Conservation (phyloP, 176 grass and related monocot genomes). For the Carex cristatella region DNA sequence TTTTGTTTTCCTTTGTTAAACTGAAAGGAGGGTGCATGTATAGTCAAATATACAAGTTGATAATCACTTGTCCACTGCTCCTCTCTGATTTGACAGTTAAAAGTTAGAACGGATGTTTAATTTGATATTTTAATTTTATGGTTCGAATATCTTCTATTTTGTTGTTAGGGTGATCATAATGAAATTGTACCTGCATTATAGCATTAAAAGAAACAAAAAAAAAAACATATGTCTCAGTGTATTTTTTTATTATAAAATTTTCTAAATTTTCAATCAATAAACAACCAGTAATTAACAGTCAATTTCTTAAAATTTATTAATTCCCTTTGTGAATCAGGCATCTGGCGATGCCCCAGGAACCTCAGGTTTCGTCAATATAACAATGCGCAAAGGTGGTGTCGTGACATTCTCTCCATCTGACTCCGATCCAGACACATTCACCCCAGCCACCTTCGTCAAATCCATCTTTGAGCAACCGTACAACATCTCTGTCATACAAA, state of each 20-base stretch:
- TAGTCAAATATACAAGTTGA: background rate
- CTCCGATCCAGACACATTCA: background rate
- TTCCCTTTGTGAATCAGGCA: constrained; percentile 16
- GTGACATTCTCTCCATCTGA: constrained; percentile 17
- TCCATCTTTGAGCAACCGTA: constrained; percentile 33
- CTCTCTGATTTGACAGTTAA: background rate
- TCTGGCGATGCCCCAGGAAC: constrained; percentile 25
- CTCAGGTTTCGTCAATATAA: constrained; percentile 35
- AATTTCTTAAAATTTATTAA: background rate
- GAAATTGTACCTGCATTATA: background rate
- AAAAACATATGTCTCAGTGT: background rate
- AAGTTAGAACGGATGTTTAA: background rate
- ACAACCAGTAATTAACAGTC: background rate
- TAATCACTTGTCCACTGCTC: background rate
- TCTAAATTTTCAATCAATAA: background rate
- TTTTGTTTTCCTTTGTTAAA: background rate
- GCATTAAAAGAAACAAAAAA: background rate
- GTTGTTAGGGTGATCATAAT: background rate
- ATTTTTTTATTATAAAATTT: background rate
- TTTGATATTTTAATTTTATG: background rate
- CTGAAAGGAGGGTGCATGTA: background rate
- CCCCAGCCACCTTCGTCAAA: constrained; percentile 23
- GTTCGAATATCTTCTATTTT: background rate
- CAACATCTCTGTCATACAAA: constrained; percentile 49
- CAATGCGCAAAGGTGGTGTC: background rate